Base-by-base conservation (phyloP, 1,284 basidiomycete species). In the Somion occarium region DNA sequence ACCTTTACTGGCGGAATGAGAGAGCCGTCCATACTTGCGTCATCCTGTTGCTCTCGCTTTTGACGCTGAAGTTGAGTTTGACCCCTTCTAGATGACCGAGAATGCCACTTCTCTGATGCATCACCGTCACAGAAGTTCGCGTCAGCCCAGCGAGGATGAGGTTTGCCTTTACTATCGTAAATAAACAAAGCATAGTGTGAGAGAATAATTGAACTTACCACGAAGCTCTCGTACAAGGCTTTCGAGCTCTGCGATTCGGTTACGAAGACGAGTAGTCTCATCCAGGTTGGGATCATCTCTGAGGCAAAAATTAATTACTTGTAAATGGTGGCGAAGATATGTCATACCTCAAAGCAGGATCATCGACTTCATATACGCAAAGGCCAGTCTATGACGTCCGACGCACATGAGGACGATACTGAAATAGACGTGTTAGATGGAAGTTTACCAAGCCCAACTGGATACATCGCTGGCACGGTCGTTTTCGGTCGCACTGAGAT, bases 291-390 rank as follows among this genome's bases (percentile, higher is more conserved):
- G 89, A 69, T 93, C 88, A 64, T 92, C 88, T 66, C 90, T 92
- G 67, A 43, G 50, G 49, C 34, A 15, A n/a, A 48, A 30, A 49
- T 20, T 51, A 37, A 49, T 58, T 38, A 57, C 55, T 25, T 38
- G 52, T 41, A 41, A 46, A 38, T 54, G 53, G 23, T 41, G 48
- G 44, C 11, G 22, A 46, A 42, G n/a, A 44, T 24, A 46, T 49
- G 46, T 69, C 79, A 60, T 60, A 90, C 89, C 87, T 78, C 48
- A 90, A 73, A 9, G 87, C 82, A 12, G 88, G 86, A 68, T 94
- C 91, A 66, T 93, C 92, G 53, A 93, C 88, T 64, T 94, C 91
- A 61, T 94, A 94, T 0, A 94, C 91, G 65, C 91, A 94, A 18
- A 93, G 84, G 38, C 91, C 92, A 19, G 91, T 94, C 86, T 91